Base-by-base conservation (phyloP, 1,284 basidiomycete genomes). In the Austropuccinia psidii region DNA sequence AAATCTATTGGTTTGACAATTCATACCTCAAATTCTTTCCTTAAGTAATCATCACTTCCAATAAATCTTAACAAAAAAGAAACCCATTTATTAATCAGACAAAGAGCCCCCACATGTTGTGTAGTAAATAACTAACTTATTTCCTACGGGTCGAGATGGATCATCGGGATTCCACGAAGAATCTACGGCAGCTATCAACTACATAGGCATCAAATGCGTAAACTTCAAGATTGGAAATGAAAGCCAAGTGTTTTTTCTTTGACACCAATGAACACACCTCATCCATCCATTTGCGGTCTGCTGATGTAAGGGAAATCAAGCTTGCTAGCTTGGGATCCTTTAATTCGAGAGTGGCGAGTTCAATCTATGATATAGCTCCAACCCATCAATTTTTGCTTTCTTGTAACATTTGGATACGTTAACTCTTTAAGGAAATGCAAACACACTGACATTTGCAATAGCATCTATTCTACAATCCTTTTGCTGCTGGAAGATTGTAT, bases 231-330 rank as follows among this genome's bases (percentile, higher is more conserved):
- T n/a, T n/a, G n/a, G n/a, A n/a, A n/a, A n/a, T n/a, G n/a, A n/a
- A n/a, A n/a, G n/a, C n/a, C n/a, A n/a, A n/a, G n/a, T n/a, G n/a
- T n/a, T n/a, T n/a, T n/a, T n/a, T n/a, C n/a, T n/a, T n/a, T n/a
- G n/a, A n/a, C n/a, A n/a, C n/a, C 19, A 39, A 54, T 19, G 41
- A 19, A 43, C 72, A 21, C 17, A 76, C 76, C 55, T 88, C 87
- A 78, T 89, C 87, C 85, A 98, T 94, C 95, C 96, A 99, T 80
- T 93, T 96, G 74, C 95, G 85, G 81, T 98, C 96, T 0, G 93
- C 91, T 0, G 95, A 84, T 0, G 95, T 98, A 74, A 98, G 83
- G 5, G 86, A 86, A 33, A 90, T 87, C 31, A 89, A 82, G 35
- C 89, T 85, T 77, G 95, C 91, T 5, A 96, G 79, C 78, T 85